Base-by-base conservation (phyloP, 257 asterid genomes). In the Mentha longifolia region DNA sequence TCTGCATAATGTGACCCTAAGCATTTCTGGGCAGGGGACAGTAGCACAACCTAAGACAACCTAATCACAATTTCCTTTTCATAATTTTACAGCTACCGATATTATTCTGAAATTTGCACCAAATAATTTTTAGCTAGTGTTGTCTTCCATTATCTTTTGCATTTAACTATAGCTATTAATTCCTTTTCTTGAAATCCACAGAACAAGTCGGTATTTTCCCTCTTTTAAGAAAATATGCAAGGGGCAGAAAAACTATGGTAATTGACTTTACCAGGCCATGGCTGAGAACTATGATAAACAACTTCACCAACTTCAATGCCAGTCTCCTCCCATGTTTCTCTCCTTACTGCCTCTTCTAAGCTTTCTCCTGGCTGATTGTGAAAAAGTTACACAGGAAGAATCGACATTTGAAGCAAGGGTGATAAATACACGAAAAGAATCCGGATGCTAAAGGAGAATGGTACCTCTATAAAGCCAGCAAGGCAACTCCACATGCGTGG, bases 401-500 rank as follows among this genome's bases (percentile, higher is more conserved):
- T 19, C n/a, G 3, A 20, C 55, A 19, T 45, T 5, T 35, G 9
- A 55, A 45, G 16, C 42, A 64, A 28, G 9, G 58, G 58, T 8
- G 1, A 42, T 3, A 15, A 15, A 11, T 42, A 35, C 39, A 35
- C 7, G 1, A 35, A 35, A 35, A 35, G 39, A 35, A 35, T 33
- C 39, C 12, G 25, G 33, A 61, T 57, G 52, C 59, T 6, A 54
- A 31, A 15, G 64, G 37, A 7, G 75, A 61, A 15, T 65, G 78
- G 80, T 62, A 89, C 98, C 96, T 95, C 98, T 61, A 88, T 91
- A 75, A 91, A 94, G 42, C 99, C 99, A 79, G 99, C 98, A 63
- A 95, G 88, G 78, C 99, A 95, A 76, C 99, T 95, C 98, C 98
- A 95, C 96, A 92, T 88, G 71, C 98, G 97, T 0, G 98, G 99